Evolutionary conservation across 805 yeast species (phyloP).

Genomic region (Diddensiella caesifluorescens): DNA sequence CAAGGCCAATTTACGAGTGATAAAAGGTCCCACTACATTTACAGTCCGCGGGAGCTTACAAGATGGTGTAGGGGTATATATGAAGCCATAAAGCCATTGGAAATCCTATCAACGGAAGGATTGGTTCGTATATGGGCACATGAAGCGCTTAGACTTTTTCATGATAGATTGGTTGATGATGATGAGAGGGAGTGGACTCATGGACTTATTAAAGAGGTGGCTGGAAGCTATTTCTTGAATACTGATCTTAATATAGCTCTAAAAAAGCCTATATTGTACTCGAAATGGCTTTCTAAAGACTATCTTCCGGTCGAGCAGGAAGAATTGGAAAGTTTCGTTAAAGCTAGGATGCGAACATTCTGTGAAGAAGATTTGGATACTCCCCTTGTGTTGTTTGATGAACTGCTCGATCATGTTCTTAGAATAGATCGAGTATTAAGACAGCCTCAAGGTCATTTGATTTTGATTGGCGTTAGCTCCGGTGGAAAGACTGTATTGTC

Average conservation of each 20-base stretch:
- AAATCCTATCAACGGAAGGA: slow-evolving; percentile 36
- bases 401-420: slow-evolving; percentile 66
- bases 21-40: slow-evolving; percentile 56
- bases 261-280: slow-evolving; percentile 54
- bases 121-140: slow-evolving; percentile 69
- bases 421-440: slow-evolving; percentile 75
- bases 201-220: slow-evolving; percentile 31
- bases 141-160: slow-evolving; percentile 72
- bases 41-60: slow-evolving; percentile 87
- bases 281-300: slow-evolving; percentile 66
- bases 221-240: slow-evolving; percentile 43
- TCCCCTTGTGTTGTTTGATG: slow-evolving; percentile 58
- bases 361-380: slow-evolving; percentile 72
- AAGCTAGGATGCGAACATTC: slow-evolving; percentile 61
- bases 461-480: slow-evolving; percentile 75
- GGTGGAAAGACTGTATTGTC: slow-evolving; percentile 76
- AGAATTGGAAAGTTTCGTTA: slow-evolving; percentile 50
- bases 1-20: slow-evolving; percentile 36
- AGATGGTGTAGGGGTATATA: slow-evolving; percentile 79
- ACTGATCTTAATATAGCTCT: slow-evolving; percentile 36
- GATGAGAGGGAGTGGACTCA: slow-evolving; percentile 49
- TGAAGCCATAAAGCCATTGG: slow-evolving; percentile 40
- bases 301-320: slow-evolving; percentile 51
- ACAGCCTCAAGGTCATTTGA: slow-evolving; percentile 87
- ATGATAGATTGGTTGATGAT: slow-evolving; percentile 56